These are phyloP conservation scores for Serpula lacrymans DNA, from an alignment of 768 basidiomycete genomes.

Conservation along the genomic window DNA sequence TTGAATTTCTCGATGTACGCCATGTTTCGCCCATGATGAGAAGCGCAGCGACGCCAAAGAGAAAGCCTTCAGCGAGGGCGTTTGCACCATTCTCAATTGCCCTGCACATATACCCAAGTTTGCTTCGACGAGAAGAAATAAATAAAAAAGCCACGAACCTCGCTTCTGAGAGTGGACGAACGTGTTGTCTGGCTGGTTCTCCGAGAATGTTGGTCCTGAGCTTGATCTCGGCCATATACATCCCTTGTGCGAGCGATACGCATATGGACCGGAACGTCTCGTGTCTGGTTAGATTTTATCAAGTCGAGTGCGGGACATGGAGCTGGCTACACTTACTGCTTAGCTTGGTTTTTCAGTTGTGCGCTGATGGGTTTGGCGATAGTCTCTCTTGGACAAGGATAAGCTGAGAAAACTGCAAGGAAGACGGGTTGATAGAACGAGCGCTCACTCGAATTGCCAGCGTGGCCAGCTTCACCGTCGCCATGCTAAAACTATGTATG, in stretches of 20 bases:
- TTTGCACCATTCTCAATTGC: conserved; percentile 88
- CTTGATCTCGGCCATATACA: conserved; percentile 71
- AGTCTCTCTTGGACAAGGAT: conserved; percentile 47
- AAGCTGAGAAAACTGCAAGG: neutral
- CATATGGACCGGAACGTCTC: conserved; percentile 69
- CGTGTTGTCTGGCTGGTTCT: conserved; percentile 60
- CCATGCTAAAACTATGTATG: conserved; percentile 49
- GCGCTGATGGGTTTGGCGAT: conserved; percentile 78
- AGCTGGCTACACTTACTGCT: conserved; percentile 57
- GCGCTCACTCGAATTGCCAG: conserved; percentile 71
- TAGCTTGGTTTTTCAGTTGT: conserved; percentile 66
- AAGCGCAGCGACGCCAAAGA: conserved; percentile 71
- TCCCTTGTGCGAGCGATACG: conserved; percentile 68
- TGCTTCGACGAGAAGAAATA: conserved; percentile 1
- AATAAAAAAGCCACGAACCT: conserved; percentile 40
- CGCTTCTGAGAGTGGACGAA: conserved; percentile 75
- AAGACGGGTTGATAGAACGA: neutral
- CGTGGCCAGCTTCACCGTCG: conserved; percentile 69
- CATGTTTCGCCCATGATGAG: conserved; percentile 77
- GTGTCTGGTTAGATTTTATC: conserved; percentile 47
- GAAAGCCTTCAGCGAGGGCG: conserved; percentile 78
- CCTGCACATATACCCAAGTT: conserved; percentile 30
- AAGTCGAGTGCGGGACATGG: neutral
- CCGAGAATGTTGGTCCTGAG: conserved; percentile 76
- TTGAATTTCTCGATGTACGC: conserved; percentile 65